phyloP scores from a whole-genome alignment of 2,329 filamentous ascomycete species.

The Curvularia hawaiiensis region DNA sequence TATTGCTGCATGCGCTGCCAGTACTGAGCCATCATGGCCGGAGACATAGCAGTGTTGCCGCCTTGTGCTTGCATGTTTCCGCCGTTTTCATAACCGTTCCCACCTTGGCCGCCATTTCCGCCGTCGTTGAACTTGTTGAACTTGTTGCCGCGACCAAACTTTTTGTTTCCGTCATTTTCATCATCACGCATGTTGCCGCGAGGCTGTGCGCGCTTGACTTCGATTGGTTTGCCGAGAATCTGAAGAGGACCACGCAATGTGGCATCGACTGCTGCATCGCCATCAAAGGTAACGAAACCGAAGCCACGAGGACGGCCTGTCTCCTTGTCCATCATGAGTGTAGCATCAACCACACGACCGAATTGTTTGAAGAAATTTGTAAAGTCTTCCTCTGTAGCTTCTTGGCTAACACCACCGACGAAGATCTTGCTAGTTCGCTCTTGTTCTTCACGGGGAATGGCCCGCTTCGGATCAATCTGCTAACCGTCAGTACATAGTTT shows the following conservation, averaged over 20 bases:
- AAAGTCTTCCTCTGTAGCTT: slow-evolving; percentile 95
- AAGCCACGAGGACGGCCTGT: slow-evolving; percentile 96
- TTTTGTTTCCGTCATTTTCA: slow-evolving; percentile 68
- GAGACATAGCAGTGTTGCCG: slow-evolving; percentile 72
- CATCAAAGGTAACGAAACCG: slow-evolving; percentile 98
- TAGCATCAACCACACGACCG: slow-evolving; percentile 93
- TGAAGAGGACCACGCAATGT: slow-evolving; percentile 84
- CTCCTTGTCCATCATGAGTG: slow-evolving; percentile 99
- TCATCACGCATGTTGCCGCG: slow-evolving; percentile 93
- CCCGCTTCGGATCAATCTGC: slow-evolving; percentile 96
- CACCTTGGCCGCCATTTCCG: slow-evolving; percentile 49
- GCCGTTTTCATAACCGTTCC: slow-evolving; percentile 54
- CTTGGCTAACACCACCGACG: slow-evolving; percentile 95
- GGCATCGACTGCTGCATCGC: slow-evolving; percentile 89
- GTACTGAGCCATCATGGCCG: slow-evolving; percentile 97
- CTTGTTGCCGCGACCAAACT: slow-evolving; percentile 46
- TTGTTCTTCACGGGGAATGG: slow-evolving; percentile 96
- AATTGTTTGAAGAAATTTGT: slow-evolving; percentile 97
- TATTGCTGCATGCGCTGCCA: slow-evolving; percentile 99
- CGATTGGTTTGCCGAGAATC: slow-evolving; percentile 94
- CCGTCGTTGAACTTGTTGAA: slow-evolving; percentile 44
- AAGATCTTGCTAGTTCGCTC: slow-evolving; percentile 99
- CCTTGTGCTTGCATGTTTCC: slow-evolving; percentile 50
- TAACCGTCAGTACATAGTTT: slow-evolving; percentile 22
- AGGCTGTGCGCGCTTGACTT: slow-evolving; percentile 97